phyloP scores from a whole-genome alignment of 305 asterid species.

The Rubia occidens region DNA sequence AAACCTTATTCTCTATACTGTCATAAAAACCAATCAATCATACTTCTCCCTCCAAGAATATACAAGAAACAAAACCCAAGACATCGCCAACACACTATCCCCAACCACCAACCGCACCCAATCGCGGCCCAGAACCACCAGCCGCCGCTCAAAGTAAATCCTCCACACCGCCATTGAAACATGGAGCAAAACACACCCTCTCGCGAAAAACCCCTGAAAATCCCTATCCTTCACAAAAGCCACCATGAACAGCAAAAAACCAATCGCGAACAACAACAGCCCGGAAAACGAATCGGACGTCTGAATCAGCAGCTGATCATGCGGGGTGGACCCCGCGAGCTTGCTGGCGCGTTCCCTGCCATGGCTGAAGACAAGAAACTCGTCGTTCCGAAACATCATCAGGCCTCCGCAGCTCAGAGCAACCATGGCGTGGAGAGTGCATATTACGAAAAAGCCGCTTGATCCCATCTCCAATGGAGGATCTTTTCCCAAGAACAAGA shows the following conservation, averaged over 20 bases:
- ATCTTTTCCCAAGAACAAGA: conserved; percentile 5
- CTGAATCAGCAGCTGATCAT: conserved; percentile 74
- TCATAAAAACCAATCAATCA: conserved; percentile 30
- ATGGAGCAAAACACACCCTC: conserved; percentile 73
- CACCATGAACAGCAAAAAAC: conserved; percentile 81
- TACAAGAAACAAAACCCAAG: conserved; percentile 77
- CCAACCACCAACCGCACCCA: conserved; percentile 77
- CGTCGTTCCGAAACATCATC: conserved; percentile 77
- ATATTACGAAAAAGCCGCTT: conserved; percentile 56
- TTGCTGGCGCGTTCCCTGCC: conserved; percentile 74
- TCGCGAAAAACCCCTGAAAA: conserved; percentile 67
- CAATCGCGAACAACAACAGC: conserved; percentile 62
- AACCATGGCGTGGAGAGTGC: conserved; percentile 62
- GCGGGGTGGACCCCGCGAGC: conserved; percentile 76
- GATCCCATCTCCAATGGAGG: conserved; percentile 42
- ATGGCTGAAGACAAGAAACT: conserved; percentile 65
- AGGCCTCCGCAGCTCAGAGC: conserved; percentile 72
- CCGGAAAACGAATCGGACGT: conserved; percentile 94
- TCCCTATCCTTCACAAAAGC: conserved; percentile 90
- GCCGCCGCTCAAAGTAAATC: conserved; percentile 67
- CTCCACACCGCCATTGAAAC: conserved; percentile 85
- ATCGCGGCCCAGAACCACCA: conserved; percentile 76
- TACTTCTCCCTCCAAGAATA: conserved; percentile 94
- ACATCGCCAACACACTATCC: conserved; percentile 59
- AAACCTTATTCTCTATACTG: background rate